A percentile compares a stretch with the other conserved stretches of the same genome.
Conservation (phyloP, 2,329 filamentous ascomycete genomes). For the Paraphoma sp. region DNA sequence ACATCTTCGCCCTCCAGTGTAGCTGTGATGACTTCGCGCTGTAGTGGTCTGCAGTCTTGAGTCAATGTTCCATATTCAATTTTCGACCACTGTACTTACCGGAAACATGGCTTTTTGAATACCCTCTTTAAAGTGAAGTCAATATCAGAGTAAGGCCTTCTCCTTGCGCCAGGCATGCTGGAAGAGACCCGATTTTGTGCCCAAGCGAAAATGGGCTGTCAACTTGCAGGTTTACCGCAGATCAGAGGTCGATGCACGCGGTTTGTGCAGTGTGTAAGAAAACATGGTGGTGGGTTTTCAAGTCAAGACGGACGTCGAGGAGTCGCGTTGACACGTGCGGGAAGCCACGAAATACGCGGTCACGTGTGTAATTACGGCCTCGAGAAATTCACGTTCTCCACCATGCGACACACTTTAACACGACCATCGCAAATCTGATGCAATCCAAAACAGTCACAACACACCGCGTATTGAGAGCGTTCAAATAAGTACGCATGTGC, state of each 20-base stretch:
- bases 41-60: constrained; percentile 67
- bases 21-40: constrained; percentile 85
- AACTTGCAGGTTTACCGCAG: not conserved
- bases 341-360: not conserved
- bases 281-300: not conserved
- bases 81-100: constrained; percentile 54
- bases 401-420: too few relatives aligned
- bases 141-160: constrained; percentile 60
- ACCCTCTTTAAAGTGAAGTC: constrained; percentile 76
- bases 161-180: constrained; percentile 41
- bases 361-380: not conserved
- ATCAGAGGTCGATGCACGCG: not conserved
- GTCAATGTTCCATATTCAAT: constrained; percentile 5
- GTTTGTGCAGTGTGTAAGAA: not conserved
- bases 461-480: too few relatives aligned
- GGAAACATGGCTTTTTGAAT: constrained; percentile 76
- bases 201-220: not conserved
- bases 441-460: too few relatives aligned
- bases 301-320: not conserved
- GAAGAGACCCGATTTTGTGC: not conserved
- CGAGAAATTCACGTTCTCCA: too few relatives aligned
- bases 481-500: too few relatives aligned
- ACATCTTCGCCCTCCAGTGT: constrained; percentile 86
- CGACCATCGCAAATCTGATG: too few relatives aligned
- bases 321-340: not conserved